Evolutionary conservation across 352 stramenopile genomes (phyloP), one percentile per base, ranked within the genome.

Genomic region (Thraustochytrium sp.): DNA sequence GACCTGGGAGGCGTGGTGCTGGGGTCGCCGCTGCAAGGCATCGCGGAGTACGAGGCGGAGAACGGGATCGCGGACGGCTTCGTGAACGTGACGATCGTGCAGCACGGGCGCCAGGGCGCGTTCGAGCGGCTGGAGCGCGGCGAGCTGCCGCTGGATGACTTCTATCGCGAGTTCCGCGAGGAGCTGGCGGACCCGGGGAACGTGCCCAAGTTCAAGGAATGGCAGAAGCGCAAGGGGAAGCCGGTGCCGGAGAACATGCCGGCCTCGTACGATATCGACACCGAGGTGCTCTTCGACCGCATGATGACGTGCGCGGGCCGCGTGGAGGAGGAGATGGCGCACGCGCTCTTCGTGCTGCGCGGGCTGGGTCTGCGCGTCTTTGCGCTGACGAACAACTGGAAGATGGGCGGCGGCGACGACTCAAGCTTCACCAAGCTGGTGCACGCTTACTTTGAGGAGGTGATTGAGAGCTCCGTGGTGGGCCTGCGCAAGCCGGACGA

Each of bases 351-450:
- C 38, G 37, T 73, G 42, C 61, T 84, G n/a, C 75, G 75, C 42
- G 61, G 61, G 1, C 55, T 76, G 8, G 75, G 75, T 11, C 49
- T 61, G 31, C 26, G 44, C 9, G 49, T 62, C 8, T 42, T 11
- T 26, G 75, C 75, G 18, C 38, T 84, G n/a, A 84, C 75, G 11
- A 84, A 84, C 61, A 84, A 84, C 59, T 84, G 55, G 55, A 56
- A 73, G 26, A 73, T 84, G 40, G 55, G 34, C 36, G 75, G 61
- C n/a, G 55, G 36, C 36, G 31, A 80, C 9, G 75, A 84, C 61
- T 75, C 61, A 34, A 80, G 75, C 61, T 75, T 61, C 16, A 84
- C 75, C 8, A 37, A 84, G 0, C 23, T 38, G 23, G n/a, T 84
- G 9, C 21, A 16, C 4, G 44, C 34, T 16, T 83, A 84, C 31